Evolutionary conservation across 2,329 filamentous ascomycete genomes (phyloP), one percentile per base, ranked within the genome.

Genomic region (Aphanocladium album): DNA sequence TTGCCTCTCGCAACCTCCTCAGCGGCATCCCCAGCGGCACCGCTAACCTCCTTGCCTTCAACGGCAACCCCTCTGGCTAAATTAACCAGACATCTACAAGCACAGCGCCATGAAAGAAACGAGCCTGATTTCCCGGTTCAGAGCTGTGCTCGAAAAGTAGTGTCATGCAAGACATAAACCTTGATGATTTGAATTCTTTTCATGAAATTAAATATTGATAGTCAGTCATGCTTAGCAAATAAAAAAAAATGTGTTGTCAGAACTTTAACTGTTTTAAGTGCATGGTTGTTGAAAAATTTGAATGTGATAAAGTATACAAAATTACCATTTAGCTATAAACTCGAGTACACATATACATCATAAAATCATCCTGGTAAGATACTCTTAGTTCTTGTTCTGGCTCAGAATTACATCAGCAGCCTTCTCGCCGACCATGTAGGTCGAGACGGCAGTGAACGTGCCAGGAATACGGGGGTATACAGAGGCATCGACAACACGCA

Each of bases 21-120:
- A 71, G 71, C 45, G 70, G 69, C 63, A 63, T 81, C 1, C 75
- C 74, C 56, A 72, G 66, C 62, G 73, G 76, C 64, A 83, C 79
- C 57, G 66, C 69, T 66, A 85, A 86, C 76, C 67, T 75, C 61
- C 74, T 87, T 57, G 81, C 79, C 61, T 85, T 82, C 74, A 86
- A 86, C 73, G 80, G 80, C 62, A 54, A 66, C 50, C 53, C 60
- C 23, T 46, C 33, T 21, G 53, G 35, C 9, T 61, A 53, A 27
- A 25, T 8, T 30, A 5, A 21, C 35, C 41, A 12, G 17, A 21
- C 9, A 19, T 9, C 4, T 7, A 49, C 27, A 12, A 37, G 12
- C 33, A 23, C 19, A 17, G 14, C 12, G 47, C 17, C n/a, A 19
- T 23, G n/a, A 11, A n/a, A 35, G 17, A 25, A 2, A 37, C 2